Conservation (phyloP, 495 filamentous ascomycete genomes). For the Chaetomium tenue region DNA sequence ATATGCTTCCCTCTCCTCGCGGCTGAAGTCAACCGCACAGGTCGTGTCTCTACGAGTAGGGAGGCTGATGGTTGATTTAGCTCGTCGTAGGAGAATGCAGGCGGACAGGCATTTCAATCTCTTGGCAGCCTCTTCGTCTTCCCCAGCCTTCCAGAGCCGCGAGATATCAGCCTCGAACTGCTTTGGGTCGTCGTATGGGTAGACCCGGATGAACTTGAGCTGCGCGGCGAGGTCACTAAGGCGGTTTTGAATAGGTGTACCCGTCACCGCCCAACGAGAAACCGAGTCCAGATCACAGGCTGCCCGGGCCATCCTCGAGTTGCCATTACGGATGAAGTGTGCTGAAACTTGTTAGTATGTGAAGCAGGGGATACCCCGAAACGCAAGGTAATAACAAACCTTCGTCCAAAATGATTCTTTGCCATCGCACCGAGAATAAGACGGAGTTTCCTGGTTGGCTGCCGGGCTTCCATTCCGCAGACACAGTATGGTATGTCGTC, state of each 20-base stretch:
- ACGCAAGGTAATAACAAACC: not conserved
- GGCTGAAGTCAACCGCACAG: slow-evolving; percentile 32
- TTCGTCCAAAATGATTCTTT: slow-evolving; percentile 44
- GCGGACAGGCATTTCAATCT: slow-evolving; percentile 40
- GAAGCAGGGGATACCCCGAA: not conserved
- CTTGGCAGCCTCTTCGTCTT: slow-evolving; percentile 36
- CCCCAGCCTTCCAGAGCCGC: slow-evolving; percentile 35
- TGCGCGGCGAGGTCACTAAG: slow-evolving; percentile 40
- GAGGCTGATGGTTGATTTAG: slow-evolving; percentile 38
- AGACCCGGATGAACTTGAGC: slow-evolving; percentile 41
- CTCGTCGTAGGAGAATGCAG: slow-evolving; percentile 39
- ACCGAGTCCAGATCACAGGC: slow-evolving; percentile 36
- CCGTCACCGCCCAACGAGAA: slow-evolving; percentile 46
- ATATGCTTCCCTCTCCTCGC: slow-evolving; percentile 36
- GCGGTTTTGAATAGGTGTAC: slow-evolving; percentile 48
- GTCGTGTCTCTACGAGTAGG: slow-evolving; percentile 32
- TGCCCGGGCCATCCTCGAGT: slow-evolving; percentile 38
- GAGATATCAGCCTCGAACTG: slow-evolving; percentile 39
- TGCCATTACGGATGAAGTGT: slow-evolving; percentile 39
- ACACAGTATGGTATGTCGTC: slow-evolving; percentile 45
- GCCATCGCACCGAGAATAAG: slow-evolving; percentile 39
- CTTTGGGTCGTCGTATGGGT: slow-evolving; percentile 41
- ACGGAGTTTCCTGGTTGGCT: slow-evolving; percentile 5
- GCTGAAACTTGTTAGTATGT: not conserved
- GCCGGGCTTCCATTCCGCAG: slow-evolving; percentile 34